Percentiles rank a stretch among this genome's conserved stretches.
These are phyloP conservation scores for Pulveroboletus sp. DNA, from an alignment of 768 basidiomycete genomes.

Conservation along the genomic window DNA sequence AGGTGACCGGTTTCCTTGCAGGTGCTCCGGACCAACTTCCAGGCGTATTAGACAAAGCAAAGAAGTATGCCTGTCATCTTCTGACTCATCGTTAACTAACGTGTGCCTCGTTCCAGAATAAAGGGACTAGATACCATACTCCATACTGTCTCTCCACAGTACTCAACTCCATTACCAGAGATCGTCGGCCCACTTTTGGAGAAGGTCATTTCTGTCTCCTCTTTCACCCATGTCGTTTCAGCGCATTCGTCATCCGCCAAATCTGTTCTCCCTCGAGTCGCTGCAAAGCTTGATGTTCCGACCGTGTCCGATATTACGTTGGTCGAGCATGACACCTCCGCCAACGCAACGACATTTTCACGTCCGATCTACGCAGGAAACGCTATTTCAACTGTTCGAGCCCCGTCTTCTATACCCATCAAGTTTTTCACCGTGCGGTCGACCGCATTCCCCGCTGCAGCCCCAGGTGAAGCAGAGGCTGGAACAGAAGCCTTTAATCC, in stretches of 20 bases:
- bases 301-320: constrained; percentile 90
- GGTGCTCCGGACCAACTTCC: constrained; percentile 67
- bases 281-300: constrained; percentile 83
- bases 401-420: constrained; percentile 67
- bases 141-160: constrained; percentile 66
- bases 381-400: constrained; percentile 89
- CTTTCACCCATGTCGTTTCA: constrained; percentile 88
- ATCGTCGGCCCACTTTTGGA: constrained; percentile 79
- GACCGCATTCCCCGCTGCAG: constrained; percentile 78
- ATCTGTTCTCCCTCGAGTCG: constrained; percentile 88
- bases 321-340: constrained; percentile 64
- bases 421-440: constrained; percentile 95
- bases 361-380: constrained; percentile 98
- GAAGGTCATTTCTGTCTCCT: constrained; percentile 58
- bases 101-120: constrained; percentile 40
- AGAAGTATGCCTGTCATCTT: constrained; percentile 53
- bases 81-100: constrained; percentile 8
- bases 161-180: constrained; percentile 70
- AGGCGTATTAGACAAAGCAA: constrained; percentile 65
- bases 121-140: constrained; percentile 65
- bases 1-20: constrained; percentile 75
- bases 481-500: constrained; percentile 61
- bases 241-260: constrained; percentile 91
- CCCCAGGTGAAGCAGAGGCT: constrained; percentile 46
- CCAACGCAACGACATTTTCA: constrained; percentile 78